These are phyloP conservation scores for Zalaria obscura DNA, from an alignment of 2,329 filamentous ascomycete genomes.

Conservation along the genomic window DNA sequence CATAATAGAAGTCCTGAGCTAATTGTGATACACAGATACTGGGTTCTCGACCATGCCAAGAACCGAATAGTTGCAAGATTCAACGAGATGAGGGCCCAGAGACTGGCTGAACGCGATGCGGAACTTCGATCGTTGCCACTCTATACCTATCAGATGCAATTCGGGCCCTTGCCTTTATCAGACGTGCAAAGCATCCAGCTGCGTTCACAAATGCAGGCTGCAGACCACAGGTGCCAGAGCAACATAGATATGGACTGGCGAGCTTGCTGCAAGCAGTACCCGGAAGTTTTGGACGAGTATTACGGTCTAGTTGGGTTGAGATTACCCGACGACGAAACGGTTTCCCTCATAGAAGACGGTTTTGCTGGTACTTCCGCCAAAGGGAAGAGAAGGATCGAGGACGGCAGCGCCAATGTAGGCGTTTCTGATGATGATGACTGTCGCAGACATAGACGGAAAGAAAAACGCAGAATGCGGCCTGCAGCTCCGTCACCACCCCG, in stretches of 20 bases:
- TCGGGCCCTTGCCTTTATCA: no score
- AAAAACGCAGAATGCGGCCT: conserved; percentile 1
- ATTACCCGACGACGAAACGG: conserved; percentile 42
- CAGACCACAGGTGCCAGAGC: conserved; percentile 52
- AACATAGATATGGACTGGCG: conserved; percentile 72
- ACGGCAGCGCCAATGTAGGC: conserved; percentile 2
- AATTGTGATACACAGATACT: conserved; percentile 21
- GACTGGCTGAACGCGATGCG: no score
- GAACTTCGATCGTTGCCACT: no score
- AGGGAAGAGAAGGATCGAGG: conserved; percentile 10
- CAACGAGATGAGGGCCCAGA: conserved; percentile 21
- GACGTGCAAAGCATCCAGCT: conserved; percentile 39
- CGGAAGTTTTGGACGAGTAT: conserved; percentile 71
- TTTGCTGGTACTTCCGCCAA: conserved; percentile 22
- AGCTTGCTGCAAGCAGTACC: conserved; percentile 59
- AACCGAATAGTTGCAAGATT: conserved; percentile 30
- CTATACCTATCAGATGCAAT: no score
- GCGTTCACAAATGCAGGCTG: conserved; percentile 16
- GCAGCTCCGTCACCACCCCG: not conserved
- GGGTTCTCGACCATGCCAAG: conserved; percentile 31
- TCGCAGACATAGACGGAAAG: conserved; percentile 17
- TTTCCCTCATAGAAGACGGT: conserved; percentile 26
- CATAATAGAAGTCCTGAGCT: not conserved
- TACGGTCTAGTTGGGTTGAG: conserved; percentile 55
- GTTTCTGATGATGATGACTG: no score